phyloP scores from a whole-genome alignment of 2,329 filamentous ascomycete genomes.

The Fonsecaea pedrosoi region DNA sequence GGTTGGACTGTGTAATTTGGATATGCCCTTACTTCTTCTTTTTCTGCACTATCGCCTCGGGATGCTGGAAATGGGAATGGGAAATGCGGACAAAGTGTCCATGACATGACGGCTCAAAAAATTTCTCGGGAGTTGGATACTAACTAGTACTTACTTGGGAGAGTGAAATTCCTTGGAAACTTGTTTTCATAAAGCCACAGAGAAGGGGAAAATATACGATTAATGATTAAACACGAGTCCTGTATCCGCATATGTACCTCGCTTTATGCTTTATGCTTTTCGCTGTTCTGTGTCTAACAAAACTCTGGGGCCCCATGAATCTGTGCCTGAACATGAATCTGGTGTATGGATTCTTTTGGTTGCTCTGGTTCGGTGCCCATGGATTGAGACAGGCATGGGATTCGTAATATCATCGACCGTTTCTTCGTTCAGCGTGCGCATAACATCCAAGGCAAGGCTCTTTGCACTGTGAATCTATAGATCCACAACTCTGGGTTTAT shows the following conservation, averaged over 20 bases:
- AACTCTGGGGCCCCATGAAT: neutral
- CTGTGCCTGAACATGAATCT: neutral
- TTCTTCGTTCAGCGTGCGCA: slow-evolving; percentile 1
- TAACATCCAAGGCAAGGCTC: neutral
- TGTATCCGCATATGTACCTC: neutral
- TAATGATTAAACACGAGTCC: neutral
- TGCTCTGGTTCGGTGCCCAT: neutral
- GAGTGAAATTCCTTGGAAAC: neutral
- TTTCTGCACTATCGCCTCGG: neutral
- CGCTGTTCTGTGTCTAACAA: neutral
- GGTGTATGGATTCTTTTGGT: neutral
- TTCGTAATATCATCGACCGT: neutral
- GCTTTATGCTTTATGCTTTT: neutral
- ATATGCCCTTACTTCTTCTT: neutral
- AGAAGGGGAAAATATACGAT: neutral
- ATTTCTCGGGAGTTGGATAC: neutral
- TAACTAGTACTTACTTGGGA: neutral
- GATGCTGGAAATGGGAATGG: neutral
- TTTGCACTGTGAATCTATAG: slow-evolving; percentile 36
- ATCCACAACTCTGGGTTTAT: slow-evolving; percentile 49
- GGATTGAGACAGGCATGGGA: neutral
- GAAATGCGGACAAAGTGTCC: neutral
- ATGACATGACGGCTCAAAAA: neutral
- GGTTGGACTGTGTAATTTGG: neutral
- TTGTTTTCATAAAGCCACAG: neutral